Evolutionary conservation across 352 stramenopile species (phyloP).

Genomic region (Phytophthora macrochlamydospora): DNA sequence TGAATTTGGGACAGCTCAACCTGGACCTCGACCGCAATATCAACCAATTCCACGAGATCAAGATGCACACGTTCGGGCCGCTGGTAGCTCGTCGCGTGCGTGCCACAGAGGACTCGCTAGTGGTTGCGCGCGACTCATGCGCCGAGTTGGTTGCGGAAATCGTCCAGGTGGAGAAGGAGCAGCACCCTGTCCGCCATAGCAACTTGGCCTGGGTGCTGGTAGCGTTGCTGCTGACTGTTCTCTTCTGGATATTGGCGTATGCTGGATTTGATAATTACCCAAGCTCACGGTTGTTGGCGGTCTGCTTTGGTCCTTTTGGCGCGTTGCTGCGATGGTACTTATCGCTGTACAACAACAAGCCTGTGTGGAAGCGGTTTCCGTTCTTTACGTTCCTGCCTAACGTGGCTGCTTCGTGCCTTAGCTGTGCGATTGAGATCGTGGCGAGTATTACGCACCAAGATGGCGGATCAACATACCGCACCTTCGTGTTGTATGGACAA

Average conservation of each 20-base stretch:
- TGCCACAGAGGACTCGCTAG: slow-evolving; percentile 51
- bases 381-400: slow-evolving; percentile 72
- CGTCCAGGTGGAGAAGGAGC: slow-evolving; percentile 51
- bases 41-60: slow-evolving; percentile 43
- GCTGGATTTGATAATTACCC: slow-evolving; percentile 53
- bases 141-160: slow-evolving; percentile 51
- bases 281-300: slow-evolving; percentile 51
- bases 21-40: slow-evolving; percentile 59
- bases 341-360: slow-evolving; percentile 54
- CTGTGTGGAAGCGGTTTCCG: slow-evolving; percentile 60
- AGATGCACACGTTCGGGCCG: slow-evolving; percentile 51
- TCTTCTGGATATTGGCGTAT: slow-evolving; percentile 55
- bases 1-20: slow-evolving; percentile 57
- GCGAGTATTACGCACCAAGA: slow-evolving; percentile 38
- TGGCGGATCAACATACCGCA: slow-evolving; percentile 32
- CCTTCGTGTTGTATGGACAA: slow-evolving; percentile 54
- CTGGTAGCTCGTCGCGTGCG: slow-evolving; percentile 44
- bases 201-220: slow-evolving; percentile 29
- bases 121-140: slow-evolving; percentile 44
- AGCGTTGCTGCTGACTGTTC: slow-evolving; percentile 27
- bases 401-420: slow-evolving; percentile 56
- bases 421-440: slow-evolving; percentile 47
- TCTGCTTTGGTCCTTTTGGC: slow-evolving; percentile 67
- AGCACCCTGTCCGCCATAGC: slow-evolving; percentile 42
- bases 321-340: slow-evolving; percentile 63